Base-by-base conservation (phyloP, 2,329 filamentous ascomycete genomes). In the Scedosporium boydii region DNA sequence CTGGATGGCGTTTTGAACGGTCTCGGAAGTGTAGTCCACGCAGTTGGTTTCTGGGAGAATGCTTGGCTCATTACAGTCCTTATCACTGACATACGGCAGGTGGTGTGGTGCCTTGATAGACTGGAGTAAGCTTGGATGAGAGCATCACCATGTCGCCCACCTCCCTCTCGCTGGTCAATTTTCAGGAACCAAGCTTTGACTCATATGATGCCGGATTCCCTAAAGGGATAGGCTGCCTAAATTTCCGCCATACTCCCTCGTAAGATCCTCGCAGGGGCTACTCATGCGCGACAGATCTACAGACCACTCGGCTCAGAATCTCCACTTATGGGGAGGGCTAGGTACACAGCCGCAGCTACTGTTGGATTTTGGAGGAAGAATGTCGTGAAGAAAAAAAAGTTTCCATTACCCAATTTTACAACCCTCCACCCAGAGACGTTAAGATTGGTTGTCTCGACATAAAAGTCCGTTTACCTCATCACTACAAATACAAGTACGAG, bases 291-390 rank as follows among this genome's bases (percentile, higher is more conserved):
- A 12, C 34, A 38, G 34, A 38, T 38, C 34, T 38, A 38, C 34
- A 34, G 4, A 12, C 34, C 10, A 4, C 10, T 38, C 34, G 10
- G 34, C 34, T 38, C 12, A 38, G 34, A 38, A 6, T 9, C 34
- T 38, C 34, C 1, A 4, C 34, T 38, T 38, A 6, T 34, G 3
- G 27, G 27, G 27, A 38, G 10, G 34, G 34, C 2, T 10, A 34
- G 29, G 34, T 14, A 86, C 16, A 48, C 16, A 48, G 4, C 18
- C 14, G 3, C 44, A 6, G n/a, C 44, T 18, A 18, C 44, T n/a
- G 18, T 7, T 21, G 44, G n/a, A 48, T 18, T 21, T n/a, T 6
- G 18, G n/a, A 48, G 44, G 5, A 3, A 21, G 18, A 48, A 18
- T n/a, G 6, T 48, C 51, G 6, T 55, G n/a, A 18, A 55, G 18